Evolutionary conservation across 2,329 filamentous ascomycete species (phyloP).

Genomic region (Corynespora cassiicola): DNA sequence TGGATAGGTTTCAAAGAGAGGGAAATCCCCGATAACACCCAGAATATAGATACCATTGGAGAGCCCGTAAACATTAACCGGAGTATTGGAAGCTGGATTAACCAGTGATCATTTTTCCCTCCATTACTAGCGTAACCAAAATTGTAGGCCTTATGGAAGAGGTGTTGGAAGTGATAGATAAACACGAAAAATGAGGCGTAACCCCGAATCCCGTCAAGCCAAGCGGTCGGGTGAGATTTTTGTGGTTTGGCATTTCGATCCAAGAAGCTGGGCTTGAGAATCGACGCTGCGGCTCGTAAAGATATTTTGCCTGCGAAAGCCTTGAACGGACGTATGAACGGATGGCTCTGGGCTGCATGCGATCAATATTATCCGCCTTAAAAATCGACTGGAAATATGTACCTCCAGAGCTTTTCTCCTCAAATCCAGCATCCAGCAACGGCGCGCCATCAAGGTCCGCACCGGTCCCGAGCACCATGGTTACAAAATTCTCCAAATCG

Average conservation of each 20-base stretch:
- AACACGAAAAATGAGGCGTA: slow-evolving; percentile 68
- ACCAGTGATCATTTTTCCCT: slow-evolving; percentile 55
- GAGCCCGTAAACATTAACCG: slow-evolving; percentile 65
- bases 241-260: not conserved
- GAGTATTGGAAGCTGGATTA: slow-evolving; percentile 56
- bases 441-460: slow-evolving; percentile 2
- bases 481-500: no score
- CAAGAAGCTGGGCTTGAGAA: slow-evolving; percentile 10
- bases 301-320: slow-evolving; percentile 4
- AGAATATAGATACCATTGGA: slow-evolving; percentile 62
- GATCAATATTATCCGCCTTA: not conserved
- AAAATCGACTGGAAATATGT: not conserved
- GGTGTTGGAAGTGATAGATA: slow-evolving; percentile 63
- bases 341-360: not conserved
- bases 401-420: slow-evolving; percentile 3
- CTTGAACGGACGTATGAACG: slow-evolving; percentile 3
- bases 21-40: slow-evolving; percentile 56
- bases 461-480: no score
- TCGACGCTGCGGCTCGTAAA: slow-evolving; percentile 1
- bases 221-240: slow-evolving; percentile 34
- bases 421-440: slow-evolving; percentile 1
- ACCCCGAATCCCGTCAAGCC: slow-evolving; percentile 67
- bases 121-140: slow-evolving; percentile 54
- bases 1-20: slow-evolving; percentile 52
- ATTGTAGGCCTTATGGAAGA: slow-evolving; percentile 60